Conservation (phyloP, 306 rosid species). For the Gillenia trifoliata region DNA sequence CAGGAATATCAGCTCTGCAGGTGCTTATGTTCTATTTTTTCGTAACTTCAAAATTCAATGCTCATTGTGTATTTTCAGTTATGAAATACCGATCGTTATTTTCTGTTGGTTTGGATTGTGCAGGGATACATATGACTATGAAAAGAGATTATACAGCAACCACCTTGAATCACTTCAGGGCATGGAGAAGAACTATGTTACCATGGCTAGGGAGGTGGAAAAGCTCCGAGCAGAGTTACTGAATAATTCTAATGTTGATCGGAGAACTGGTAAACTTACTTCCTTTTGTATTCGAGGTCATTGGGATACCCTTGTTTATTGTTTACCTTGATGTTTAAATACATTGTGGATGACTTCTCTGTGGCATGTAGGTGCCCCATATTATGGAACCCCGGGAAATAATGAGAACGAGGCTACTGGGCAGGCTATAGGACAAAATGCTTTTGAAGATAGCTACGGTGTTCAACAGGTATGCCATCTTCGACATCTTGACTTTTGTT, state of each 20-base stretch:
- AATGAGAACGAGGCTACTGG: conserved; percentile 70
- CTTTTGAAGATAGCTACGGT: conserved; percentile 71
- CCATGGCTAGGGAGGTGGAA: conserved; percentile 93
- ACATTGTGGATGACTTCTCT: conserved; percentile 23
- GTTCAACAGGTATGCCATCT: conserved; percentile 62
- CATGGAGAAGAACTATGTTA: conserved; percentile 87
- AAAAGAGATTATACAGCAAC: conserved; percentile 81
- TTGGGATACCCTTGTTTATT: conserved; percentile 1
- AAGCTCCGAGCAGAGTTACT: conserved; percentile 89
- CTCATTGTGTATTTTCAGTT: neutral
- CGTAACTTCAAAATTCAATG: neutral
- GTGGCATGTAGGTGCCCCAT: conserved; percentile 55
- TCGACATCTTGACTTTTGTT: conserved; percentile 22
- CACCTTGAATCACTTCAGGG: conserved; percentile 95
- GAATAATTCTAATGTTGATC: conserved; percentile 51
- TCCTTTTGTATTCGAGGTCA: conserved; percentile 7
- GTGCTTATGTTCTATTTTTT: conserved; percentile 16
- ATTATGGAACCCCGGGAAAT: conserved; percentile 64
- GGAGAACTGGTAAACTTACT: conserved; percentile 55
- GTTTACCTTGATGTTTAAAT: conserved; percentile 23
- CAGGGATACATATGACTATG: conserved; percentile 87
- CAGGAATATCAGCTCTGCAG: conserved; percentile 94
- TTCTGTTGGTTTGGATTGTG: conserved; percentile 35
- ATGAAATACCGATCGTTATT: neutral
- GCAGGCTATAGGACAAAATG: conserved; percentile 63